phyloP scores from a whole-genome alignment of 2,329 filamentous ascomycete species.

The Xylaria sp. region DNA sequence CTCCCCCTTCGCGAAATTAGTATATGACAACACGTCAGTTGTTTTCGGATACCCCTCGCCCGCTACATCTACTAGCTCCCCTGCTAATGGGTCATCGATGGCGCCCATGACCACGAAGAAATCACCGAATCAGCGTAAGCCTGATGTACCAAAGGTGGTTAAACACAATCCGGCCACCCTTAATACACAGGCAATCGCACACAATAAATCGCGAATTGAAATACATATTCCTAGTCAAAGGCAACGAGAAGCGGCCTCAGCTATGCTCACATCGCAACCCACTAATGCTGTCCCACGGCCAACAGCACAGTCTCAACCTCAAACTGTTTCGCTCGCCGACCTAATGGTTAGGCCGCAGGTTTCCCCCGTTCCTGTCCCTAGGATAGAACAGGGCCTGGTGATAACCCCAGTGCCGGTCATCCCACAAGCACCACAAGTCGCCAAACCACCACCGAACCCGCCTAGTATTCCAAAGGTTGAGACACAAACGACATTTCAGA shows the following conservation, averaged over 20 bases:
- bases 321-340: constrained; percentile 48
- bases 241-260: constrained; percentile 41
- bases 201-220: constrained; percentile 46
- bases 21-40: constrained; percentile 56
- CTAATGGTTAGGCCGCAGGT: constrained; percentile 44
- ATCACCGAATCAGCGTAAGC: constrained; percentile 48
- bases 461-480: constrained; percentile 27
- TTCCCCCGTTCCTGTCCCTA: constrained; percentile 33
- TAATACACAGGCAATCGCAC: constrained; percentile 47
- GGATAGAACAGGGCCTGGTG: constrained; percentile 36
- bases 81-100: constrained; percentile 47
- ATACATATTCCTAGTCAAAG: constrained; percentile 45
- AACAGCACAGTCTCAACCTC: constrained; percentile 40
- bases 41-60: constrained; percentile 55
- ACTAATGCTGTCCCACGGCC: constrained; percentile 24
- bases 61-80: constrained; percentile 46
- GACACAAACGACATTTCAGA: constrained; percentile 18
- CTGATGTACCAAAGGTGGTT: constrained; percentile 48
- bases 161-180: constrained; percentile 55
- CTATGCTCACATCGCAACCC: constrained; percentile 37
- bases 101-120: constrained; percentile 45
- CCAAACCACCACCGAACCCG: constrained; percentile 11
- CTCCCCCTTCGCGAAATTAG: constrained; percentile 62
- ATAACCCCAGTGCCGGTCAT: constrained; percentile 25
- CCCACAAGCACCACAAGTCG: constrained; percentile 20